Base-by-base conservation (phyloP, 2,329 filamentous ascomycete genomes). In the Sporothrix globosa region DNA sequence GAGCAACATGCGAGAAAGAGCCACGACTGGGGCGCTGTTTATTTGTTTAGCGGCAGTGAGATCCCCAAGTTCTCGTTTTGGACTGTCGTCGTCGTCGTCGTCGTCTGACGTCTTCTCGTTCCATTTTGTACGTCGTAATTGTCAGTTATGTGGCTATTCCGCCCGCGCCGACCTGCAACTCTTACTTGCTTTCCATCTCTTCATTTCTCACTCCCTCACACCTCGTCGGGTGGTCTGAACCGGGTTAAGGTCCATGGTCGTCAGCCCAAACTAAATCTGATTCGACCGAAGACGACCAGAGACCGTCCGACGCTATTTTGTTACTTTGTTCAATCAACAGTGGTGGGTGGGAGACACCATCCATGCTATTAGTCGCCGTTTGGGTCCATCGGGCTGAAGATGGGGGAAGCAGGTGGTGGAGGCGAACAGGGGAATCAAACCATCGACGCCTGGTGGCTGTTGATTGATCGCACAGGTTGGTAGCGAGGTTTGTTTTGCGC, bases 361-460 rank as follows among this genome's bases (percentile, higher is more conserved):
- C 24, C 61, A 24, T 50, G 44, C 21, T 24, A 5, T 24, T 11
- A 19, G 17, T 50, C 46, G 19, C 4, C 39, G 34, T 21, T 61
- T 46, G 58, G 58, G 58, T 44, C 58, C 39, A 46, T 61, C 46
- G 58, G 58, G 58, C 58, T 63, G 58, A 63, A 63, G 39, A 27
- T 13, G 10, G 34, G 56, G n/a, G 5, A 1, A 14, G 4, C 14
- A 13, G 19, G 39, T 13, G 9, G 21, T 44, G 58, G 39, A n/a
- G 52, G n/a, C 52, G 24, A 54, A 27, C 24, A 54, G 53, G 30
- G 54, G 48, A 50, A 17, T 19, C 30, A 27, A 21, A 21, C 30
- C 11, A 21, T n/a, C 9, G 30, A 63, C 58, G 58, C 58, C 5
- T 39, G 21, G 21, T 46, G 34, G 34, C 39, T 27, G 58, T 46